Evolutionary conservation across 768 basidiomycete species (phyloP).

Genomic region (Lyophyllum semitale): DNA sequence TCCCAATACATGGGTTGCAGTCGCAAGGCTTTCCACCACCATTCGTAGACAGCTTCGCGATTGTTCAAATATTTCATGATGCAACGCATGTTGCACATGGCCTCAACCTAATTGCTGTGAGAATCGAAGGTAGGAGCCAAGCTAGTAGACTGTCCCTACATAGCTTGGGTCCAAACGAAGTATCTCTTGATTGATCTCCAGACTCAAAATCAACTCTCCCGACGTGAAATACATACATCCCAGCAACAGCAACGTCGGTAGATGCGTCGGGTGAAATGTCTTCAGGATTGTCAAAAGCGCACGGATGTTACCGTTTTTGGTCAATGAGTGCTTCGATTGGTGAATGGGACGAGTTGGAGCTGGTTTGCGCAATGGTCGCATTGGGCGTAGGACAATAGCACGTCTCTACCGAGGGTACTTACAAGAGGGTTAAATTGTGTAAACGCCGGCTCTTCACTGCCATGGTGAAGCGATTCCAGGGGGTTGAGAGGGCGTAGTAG

Average conservation of each 20-base stretch:
- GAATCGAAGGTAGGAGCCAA: neutral
- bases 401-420: slow-evolving; percentile 4
- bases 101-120: neutral
- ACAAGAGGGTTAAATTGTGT: slow-evolving; percentile 2
- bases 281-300: slow-evolving; percentile 2
- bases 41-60: neutral
- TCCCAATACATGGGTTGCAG: slow-evolving; percentile 6
- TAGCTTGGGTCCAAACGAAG: neutral
- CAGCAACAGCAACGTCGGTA: slow-evolving; percentile 3
- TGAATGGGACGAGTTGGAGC: neutral
- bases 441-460: neutral
- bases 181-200: slow-evolving; percentile 6
- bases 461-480: neutral
- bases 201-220: neutral
- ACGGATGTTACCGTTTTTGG: neutral
- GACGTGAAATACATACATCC: neutral
- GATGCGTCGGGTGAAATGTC: slow-evolving; percentile 1
- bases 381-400: slow-evolving; percentile 2
- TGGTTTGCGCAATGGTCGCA: neutral
- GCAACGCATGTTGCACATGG: slow-evolving; percentile 8
- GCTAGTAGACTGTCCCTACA: neutral
- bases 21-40: slow-evolving; percentile 7
- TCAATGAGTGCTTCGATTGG: neutral
- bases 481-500: neutral
- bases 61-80: neutral